phyloP scores from a whole-genome alignment of 345 rosid species.

The Eucalyptus lansdowneana region DNA sequence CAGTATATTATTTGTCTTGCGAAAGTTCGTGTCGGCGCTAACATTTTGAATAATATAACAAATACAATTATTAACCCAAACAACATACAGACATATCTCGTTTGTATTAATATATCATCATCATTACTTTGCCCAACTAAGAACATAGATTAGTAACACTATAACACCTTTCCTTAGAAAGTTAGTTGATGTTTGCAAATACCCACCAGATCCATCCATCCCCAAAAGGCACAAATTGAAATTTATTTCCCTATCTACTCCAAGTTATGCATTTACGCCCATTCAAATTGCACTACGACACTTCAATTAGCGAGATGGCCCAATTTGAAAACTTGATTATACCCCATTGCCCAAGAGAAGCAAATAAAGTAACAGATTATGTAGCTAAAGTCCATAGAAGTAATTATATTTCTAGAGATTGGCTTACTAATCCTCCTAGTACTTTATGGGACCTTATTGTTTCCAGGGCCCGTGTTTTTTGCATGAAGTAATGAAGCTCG shows the following conservation, averaged over 20 bases:
- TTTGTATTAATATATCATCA: fast-evolving
- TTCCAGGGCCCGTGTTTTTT: no score
- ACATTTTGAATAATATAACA: background rate
- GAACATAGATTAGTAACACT: background rate
- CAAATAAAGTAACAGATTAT: fast-evolving
- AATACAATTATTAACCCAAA: no score
- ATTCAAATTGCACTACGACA: background rate
- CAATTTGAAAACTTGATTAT: no score
- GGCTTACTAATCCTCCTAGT: no score
- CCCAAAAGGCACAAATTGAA: background rate
- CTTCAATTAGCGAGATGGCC: fast-evolving
- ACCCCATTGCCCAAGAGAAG: no score
- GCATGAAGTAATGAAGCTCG: no score
- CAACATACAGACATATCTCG: fast-evolving
- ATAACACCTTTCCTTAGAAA: background rate
- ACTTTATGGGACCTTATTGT: no score
- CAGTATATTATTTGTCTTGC: background rate
- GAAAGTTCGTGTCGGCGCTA: fast-evolving
- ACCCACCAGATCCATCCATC: background rate
- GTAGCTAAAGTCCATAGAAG: fast-evolving
- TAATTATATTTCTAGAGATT: no score
- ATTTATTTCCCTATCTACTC: background rate
- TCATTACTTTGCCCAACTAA: background rate
- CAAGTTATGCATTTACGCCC: background rate
- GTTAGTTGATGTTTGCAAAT: background rate